phyloP scores from a whole-genome alignment of 768 basidiomycete genomes.

The Tylopilus plumbeoviolaceoides region DNA sequence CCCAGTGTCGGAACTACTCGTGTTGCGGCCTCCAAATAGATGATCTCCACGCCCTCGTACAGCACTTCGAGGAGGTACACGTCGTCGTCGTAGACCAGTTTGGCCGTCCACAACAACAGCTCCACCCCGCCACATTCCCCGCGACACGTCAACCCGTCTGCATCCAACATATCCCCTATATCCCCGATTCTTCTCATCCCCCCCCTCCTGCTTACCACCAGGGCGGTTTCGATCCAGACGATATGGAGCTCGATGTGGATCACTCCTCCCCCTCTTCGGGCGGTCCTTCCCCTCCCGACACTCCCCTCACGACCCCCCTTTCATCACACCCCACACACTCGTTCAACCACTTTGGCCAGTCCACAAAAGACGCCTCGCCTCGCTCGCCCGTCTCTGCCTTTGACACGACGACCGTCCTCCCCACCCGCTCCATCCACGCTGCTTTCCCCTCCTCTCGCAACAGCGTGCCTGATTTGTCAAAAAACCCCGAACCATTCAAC shows the following conservation, averaged over 20 bases:
- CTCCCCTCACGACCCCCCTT: slow-evolving; percentile 41
- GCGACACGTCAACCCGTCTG: slow-evolving; percentile 30
- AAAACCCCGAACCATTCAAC: slow-evolving; percentile 57
- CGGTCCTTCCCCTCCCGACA: slow-evolving; percentile 38
- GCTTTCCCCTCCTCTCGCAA: slow-evolving; percentile 29
- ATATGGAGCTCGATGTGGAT: slow-evolving; percentile 77
- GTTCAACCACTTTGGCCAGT: slow-evolving; percentile 29
- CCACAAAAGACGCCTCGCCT: slow-evolving; percentile 27
- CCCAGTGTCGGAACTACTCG: slow-evolving; percentile 84
- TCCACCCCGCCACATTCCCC: slow-evolving; percentile 30
- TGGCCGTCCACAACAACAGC: slow-evolving; percentile 32
- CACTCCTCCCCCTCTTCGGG: slow-evolving; percentile 48
- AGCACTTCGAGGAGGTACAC: slow-evolving; percentile 90
- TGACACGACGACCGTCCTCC: slow-evolving; percentile 52
- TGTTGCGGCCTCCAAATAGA: slow-evolving; percentile 81
- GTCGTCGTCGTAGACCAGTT: slow-evolving; percentile 65
- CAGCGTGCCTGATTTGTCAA: slow-evolving; percentile 27
- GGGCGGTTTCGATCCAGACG: slow-evolving; percentile 62
- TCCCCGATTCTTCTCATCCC: slow-evolving; percentile 22
- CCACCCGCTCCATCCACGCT: slow-evolving; percentile 38
- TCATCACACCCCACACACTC: slow-evolving; percentile 32
- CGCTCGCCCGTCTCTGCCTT: slow-evolving; percentile 44
- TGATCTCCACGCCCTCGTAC: slow-evolving; percentile 79
- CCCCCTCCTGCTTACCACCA: slow-evolving; percentile 32
- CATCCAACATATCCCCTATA: slow-evolving; percentile 30